phyloP scores from a whole-genome alignment of 2,329 filamentous ascomycete genomes.

The Dactylellina leptospora region DNA sequence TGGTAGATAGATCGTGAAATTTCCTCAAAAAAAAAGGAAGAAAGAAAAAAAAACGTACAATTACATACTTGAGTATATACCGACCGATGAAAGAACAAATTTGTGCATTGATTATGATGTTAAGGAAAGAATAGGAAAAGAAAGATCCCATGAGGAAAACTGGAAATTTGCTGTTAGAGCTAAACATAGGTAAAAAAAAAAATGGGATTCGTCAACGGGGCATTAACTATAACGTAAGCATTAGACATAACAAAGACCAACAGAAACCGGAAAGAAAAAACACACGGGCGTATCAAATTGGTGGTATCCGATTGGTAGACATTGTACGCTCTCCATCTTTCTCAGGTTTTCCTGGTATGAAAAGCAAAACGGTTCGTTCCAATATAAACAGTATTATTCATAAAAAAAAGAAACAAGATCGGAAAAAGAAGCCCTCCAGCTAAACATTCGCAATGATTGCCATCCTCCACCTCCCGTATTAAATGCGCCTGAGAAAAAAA shows the following conservation, averaged over 20 bases:
- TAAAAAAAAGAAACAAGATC: too few species aligned
- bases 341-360: background rate
- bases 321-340: too few species aligned
- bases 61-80: slow-evolving; percentile 1
- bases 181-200: background rate
- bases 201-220: slow-evolving; percentile 20
- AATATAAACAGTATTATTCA: too few species aligned
- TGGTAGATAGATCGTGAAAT: too few species aligned
- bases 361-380: too few species aligned
- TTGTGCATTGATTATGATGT: background rate
- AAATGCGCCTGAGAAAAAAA: slow-evolving; percentile 7
- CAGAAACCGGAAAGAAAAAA: background rate
- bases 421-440: background rate
- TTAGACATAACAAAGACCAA: background rate
- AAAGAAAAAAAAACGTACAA: background rate
- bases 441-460: slow-evolving; percentile 11
- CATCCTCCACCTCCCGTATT: slow-evolving; percentile 11
- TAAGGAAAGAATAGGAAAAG: background rate
- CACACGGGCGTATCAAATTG: too few species aligned
- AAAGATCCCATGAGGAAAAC: too few species aligned
- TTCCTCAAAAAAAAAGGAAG: slow-evolving; percentile 6
- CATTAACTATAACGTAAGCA: slow-evolving; percentile 5
- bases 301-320: too few species aligned
- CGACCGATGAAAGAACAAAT: background rate
- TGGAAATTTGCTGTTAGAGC: too few species aligned